Base-by-base conservation (phyloP, 306 rosid genomes). In the Trifolium dubium region DNA sequence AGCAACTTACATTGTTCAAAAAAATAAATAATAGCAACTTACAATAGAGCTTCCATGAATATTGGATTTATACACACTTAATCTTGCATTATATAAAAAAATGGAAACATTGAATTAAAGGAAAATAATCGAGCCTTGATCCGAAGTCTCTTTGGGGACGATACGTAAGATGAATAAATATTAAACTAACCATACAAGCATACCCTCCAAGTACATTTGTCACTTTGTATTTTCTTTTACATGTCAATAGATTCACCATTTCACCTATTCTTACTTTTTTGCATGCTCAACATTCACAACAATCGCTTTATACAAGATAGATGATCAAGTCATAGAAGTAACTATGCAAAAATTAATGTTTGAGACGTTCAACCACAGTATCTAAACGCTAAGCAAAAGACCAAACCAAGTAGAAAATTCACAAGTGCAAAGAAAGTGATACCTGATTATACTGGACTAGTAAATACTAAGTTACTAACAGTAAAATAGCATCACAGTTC, bases 161-260 rank as follows among this genome's bases (percentile, higher is more conserved):
- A 58, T 18, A 67, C 18, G 5, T 28, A 46, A 56, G 40, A 64
- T 5, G 73, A 43, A 14, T 7, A 18, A 30, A 14, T 31, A 32
- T 61, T 65, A 34, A 44, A 44, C 61, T 9, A 65, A 72, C 39
- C 34, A 55, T 11, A 54, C 47, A 32, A 46, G 35, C 73, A 72
- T 41, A 15, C 10, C 10, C 0, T 29, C 37, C 71, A 2, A 18
- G 11, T 64, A 18, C 69, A 39, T 37, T 17, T 15, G 30, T 17
- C 2, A 19, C 29, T 64, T n/a, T 50, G 2, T 15, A 15, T 18
- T 15, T 64, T 37, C 64, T 32, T 31, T 32, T 31, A 14, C 39
- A 61, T 32, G 41, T 12, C 66, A 6, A 32, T 50, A 23, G 23
- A 50, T 50, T 50, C 18, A 15, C 9, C 56, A 50, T 50, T 50